Base-by-base conservation (phyloP, 1,284 basidiomycete species). In the Schizophyllum amplum region DNA sequence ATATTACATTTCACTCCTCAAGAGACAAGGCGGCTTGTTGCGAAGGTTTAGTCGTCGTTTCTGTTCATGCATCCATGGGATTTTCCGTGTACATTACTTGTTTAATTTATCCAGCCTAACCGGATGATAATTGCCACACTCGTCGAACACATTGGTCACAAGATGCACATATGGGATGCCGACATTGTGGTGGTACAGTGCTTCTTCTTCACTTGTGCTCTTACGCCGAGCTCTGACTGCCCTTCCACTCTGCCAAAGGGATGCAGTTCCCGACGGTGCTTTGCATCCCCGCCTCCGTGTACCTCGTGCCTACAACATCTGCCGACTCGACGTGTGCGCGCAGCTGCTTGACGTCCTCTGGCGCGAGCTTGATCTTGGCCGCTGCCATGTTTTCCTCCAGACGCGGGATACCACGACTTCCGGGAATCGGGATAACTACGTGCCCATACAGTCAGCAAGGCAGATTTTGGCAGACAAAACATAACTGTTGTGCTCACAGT, bases 1-100 rank as follows among this genome's bases (percentile, higher is more conserved):
- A 94, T 98, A 53, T 71, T 98, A 49, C 88, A 84, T 55, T 97
- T 98, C 66, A 98, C 94, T 1, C 94, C 94, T 1, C 90, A 95
- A 65, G 94, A 98, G 68, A 91, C 93, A 9, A 76, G 94, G 47
- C 76, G 94, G 55, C 76, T 97, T 47, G 81, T 90, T 61, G 86
- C 91, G 4, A 92, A 90, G 68, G 80, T 87, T 52, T 82, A 72
- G 63, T 57, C 23, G 33, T 9, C 33, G 11, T 42, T 42, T 9
- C 33, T 42, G 11, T 9, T 9, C 33, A 13, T 42, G 13, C 17
- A 17, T 9, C 17, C 7, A 13, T 42, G 33, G 33, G 33, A 42
- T 42, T 9, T 42, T n/a, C 7, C 33, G 33, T 42, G 33, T 42
- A 42, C 7, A 42, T 17, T 42, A 42, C 13, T 17, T 17, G 3